Base-by-base conservation (phyloP, 352 stramenopile genomes). In the Pilasporangium apinafurcum region DNA sequence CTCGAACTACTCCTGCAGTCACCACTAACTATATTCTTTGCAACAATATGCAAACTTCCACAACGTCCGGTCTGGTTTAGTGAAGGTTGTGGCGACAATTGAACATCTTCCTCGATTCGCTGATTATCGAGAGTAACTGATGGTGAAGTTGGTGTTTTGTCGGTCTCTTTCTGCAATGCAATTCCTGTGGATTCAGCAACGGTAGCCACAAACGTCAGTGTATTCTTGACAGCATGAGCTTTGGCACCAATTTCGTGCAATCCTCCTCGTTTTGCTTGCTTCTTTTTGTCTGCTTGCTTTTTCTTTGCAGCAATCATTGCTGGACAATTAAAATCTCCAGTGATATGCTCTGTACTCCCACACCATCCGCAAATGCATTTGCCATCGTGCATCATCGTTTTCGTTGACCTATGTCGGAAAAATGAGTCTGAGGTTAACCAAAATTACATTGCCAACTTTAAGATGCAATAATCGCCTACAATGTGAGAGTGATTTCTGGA, bases 361-460 rank as follows among this genome's bases (percentile, higher is more conserved):
- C 80, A 92, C 80, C 80, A 92, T 8, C 72, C 72, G 32, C 80
- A 92, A 28, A 87, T 65, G 27, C 76, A 88, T 40, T 83, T 78
- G n/a, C 72, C 80, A 30, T 92, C 77, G 48, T 82, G 67, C 80
- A 92, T 90, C 80, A 92, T 90, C 18, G 65, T 64, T 34, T 83
- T 86, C 5, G 80, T 90, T 0, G 80, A 85, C 21, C 80, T 92
- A 44, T 17, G 10, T 20, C 24, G 39, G 18, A 21, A 22, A 50
- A 30, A 9, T 22, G 18, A 53, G 32, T 12, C 29, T 34, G 29
- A 12, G 29, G 13, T 34, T 16, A 7, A 29, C 13, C 21, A 8
- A 13, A 25, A 12, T 10, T 26, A 8, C 4, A 12, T 8, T 3
- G 24, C 41, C 18, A 50, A 30, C 18, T 10, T 5, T 12, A 34